Percentiles rank a stretch among this genome's conserved stretches.
These are phyloP conservation scores for Aspergillus terreus DNA, from an alignment of 2,329 filamentous ascomycete species.

Conservation along the genomic window DNA sequence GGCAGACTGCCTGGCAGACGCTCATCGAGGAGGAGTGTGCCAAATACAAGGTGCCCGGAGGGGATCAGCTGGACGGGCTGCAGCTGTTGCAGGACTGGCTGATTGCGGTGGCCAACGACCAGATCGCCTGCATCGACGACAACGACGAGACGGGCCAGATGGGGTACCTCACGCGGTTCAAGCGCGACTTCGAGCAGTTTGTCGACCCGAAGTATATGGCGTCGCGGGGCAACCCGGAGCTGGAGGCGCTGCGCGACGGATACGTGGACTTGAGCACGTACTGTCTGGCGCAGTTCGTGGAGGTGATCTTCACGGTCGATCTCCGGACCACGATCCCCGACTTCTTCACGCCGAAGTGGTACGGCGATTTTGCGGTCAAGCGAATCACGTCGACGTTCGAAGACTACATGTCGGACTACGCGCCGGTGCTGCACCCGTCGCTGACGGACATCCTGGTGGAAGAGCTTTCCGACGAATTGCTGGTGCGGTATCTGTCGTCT, in stretches of 20 bases:
- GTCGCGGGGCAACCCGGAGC: slow-evolving; percentile 66
- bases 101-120: slow-evolving; percentile 93
- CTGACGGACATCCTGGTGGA: slow-evolving; percentile 89
- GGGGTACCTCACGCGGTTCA: slow-evolving; percentile 83
- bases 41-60: slow-evolving; percentile 60
- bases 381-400: slow-evolving; percentile 93
- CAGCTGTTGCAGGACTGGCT: slow-evolving; percentile 83
- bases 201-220: slow-evolving; percentile 76
- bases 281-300: slow-evolving; percentile 82
- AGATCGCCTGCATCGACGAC: slow-evolving; percentile 97
- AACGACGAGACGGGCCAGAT: slow-evolving; percentile 68
- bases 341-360: slow-evolving; percentile 92
- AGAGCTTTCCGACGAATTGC: slow-evolving; percentile 86
- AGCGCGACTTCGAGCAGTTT: slow-evolving; percentile 73
- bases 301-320: slow-evolving; percentile 85
- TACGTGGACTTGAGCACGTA: slow-evolving; percentile 95
- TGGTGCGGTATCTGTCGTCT: slow-evolving; percentile 76
- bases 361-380: slow-evolving; percentile 78
- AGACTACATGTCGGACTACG: slow-evolving; percentile 89
- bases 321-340: slow-evolving; percentile 78
- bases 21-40: slow-evolving; percentile 82
- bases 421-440: slow-evolving; percentile 76
- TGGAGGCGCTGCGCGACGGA: slow-evolving; percentile 74
- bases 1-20: slow-evolving; percentile 81
- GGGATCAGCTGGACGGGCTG: slow-evolving; percentile 61